Evolutionary conservation across 306 rosid species (phyloP).

Genomic region (Vigna unguiculata): DNA sequence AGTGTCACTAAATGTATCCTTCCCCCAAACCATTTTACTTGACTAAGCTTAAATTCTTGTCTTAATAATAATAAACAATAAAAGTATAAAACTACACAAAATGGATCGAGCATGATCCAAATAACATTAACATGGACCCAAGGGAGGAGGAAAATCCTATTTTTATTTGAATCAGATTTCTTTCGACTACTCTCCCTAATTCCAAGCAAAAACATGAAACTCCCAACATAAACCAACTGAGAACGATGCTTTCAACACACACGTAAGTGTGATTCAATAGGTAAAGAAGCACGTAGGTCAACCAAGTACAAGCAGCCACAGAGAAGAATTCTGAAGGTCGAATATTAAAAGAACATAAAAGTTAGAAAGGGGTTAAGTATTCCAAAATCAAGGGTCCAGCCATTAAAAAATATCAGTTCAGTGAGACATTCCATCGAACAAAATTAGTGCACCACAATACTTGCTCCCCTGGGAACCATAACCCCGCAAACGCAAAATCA

Average conservation of each 20-base stretch:
- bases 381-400: slow-evolving; percentile 1
- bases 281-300: slow-evolving; percentile 26
- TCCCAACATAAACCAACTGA: neutral
- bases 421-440: slow-evolving; percentile 40
- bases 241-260: slow-evolving; percentile 1
- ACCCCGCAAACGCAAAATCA: neutral
- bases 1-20: neutral
- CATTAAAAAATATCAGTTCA: neutral
- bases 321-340: neutral
- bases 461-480: neutral
- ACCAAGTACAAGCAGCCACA: slow-evolving; percentile 4
- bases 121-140: neutral
- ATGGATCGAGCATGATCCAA: neutral
- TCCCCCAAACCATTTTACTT: neutral
- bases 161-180: too few relatives aligned
- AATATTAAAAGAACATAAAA: neutral
- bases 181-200: neutral
- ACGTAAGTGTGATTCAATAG: neutral
- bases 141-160: neutral
- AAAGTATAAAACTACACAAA: neutral
- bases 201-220: neutral
- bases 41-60: neutral
- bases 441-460: neutral
- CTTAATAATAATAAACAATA: neutral
- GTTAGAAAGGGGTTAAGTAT: slow-evolving; percentile 8